Evolutionary conservation across 176 grass and related monocot genomes (phyloP).

Genomic region (Oryza brachyantha): DNA sequence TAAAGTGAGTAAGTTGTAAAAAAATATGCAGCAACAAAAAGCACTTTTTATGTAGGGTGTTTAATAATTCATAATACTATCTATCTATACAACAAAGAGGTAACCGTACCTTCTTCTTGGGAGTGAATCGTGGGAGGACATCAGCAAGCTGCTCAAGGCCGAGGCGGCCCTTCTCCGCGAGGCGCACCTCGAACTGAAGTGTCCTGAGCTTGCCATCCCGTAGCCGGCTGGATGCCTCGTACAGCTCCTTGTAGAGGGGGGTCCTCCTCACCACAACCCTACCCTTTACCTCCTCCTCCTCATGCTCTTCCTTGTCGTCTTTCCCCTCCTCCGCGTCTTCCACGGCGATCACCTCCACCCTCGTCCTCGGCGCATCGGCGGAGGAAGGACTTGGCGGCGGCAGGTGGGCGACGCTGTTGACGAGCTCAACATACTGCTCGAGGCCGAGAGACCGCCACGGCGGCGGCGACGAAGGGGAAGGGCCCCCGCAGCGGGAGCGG

Average conservation of each 20-base stretch:
- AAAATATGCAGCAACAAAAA: neutral
- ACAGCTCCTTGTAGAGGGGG: constrained; percentile 51
- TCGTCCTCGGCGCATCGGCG: neutral
- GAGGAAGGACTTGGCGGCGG: neutral
- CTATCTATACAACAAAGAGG: neutral
- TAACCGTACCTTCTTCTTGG: constrained; percentile 46
- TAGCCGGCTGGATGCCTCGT: constrained; percentile 40
- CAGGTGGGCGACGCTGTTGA: constrained; percentile 27
- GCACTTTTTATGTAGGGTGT: neutral
- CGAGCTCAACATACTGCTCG: constrained; percentile 46
- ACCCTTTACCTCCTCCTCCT: constrained; percentile 5
- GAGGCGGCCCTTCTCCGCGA: constrained; percentile 37
- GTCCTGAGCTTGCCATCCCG: constrained; percentile 43
- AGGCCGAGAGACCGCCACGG: constrained; percentile 25
- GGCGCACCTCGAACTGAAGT: constrained; percentile 45
- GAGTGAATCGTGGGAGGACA: constrained; percentile 13
- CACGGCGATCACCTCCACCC: constrained; percentile 19
- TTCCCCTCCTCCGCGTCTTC: constrained; percentile 34
- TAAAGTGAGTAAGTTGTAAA: neutral
- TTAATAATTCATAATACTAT: neutral
- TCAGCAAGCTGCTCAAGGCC: neutral
- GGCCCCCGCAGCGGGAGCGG: neutral
- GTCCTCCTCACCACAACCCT: neutral
- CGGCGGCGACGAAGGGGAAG: neutral
- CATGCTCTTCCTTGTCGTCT: neutral